Conservation (phyloP, 2,329 filamentous ascomycete genomes). For the Sphaceloma murrayae region DNA sequence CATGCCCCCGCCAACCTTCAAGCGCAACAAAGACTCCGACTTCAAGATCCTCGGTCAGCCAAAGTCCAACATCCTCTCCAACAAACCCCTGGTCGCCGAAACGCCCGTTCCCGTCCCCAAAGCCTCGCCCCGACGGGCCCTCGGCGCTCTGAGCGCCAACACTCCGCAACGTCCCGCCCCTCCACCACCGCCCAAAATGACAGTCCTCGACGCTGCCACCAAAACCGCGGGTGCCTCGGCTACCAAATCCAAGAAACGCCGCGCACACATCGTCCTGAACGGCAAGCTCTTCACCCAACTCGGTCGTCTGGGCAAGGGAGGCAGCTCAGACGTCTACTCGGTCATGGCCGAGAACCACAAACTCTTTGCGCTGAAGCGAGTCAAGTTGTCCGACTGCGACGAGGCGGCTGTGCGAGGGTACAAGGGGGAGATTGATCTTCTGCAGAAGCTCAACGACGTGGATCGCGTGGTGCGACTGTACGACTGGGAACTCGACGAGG, state of each 20-base stretch:
- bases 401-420: constrained; percentile 74
- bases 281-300: constrained; percentile 83
- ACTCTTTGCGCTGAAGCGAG: constrained; percentile 86
- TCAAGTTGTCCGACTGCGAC: constrained; percentile 83
- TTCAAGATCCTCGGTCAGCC: constrained; percentile 48
- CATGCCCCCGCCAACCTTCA: constrained; percentile 61
- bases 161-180: constrained; percentile 72
- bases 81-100: constrained; percentile 34
- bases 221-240: constrained; percentile 70
- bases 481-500: constrained; percentile 88
- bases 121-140: constrained; percentile 32
- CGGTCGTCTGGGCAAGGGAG: constrained; percentile 83
- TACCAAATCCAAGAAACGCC: constrained; percentile 63
- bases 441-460: constrained; percentile 71
- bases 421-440: constrained; percentile 88
- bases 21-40: constrained; percentile 48
- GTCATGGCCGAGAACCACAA: constrained; percentile 96
- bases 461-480: constrained; percentile 84
- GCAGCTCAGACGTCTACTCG: constrained; percentile 87
- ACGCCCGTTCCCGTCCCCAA: constrained; percentile 29
- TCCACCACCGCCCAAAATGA: constrained; percentile 87
- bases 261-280: constrained; percentile 79
- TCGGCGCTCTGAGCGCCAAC: constrained; percentile 50
- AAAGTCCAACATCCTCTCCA: constrained; percentile 44
- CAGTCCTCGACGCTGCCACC: constrained; percentile 83